Percentiles rank a stretch among this genome's conserved stretches.
Conservation (phyloP, 1,284 basidiomycete species). For the Rhodotorula sp. region DNA sequence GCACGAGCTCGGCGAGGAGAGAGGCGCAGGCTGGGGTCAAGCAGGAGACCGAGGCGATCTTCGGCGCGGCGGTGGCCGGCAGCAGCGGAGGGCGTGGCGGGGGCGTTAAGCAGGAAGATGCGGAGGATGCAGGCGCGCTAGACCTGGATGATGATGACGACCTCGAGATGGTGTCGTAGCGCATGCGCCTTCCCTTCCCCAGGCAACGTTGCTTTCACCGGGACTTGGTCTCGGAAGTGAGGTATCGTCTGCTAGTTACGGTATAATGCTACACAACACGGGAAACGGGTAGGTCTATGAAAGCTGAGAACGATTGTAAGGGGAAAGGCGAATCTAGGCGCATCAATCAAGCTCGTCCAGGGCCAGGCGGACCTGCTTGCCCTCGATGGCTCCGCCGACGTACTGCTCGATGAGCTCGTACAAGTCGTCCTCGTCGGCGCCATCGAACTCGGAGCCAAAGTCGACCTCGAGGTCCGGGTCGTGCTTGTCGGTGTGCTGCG, state of each 20-base stretch:
- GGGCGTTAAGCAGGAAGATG: constrained; percentile 9
- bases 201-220: not conserved
- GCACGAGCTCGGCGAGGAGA: not conserved
- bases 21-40: constrained; percentile 1
- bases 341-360: constrained; percentile 2
- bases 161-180: constrained; percentile 27
- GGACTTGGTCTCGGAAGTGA: not conserved
- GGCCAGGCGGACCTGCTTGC: not conserved
- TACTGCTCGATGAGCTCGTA: not conserved
- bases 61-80: not conserved
- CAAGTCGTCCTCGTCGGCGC: not conserved
- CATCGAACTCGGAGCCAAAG: not conserved
- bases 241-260: not conserved
- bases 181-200: too few species aligned
- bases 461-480: constrained; percentile 34
- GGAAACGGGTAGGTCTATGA: too few species aligned
- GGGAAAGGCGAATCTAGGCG: too few species aligned
- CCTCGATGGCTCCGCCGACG: too few species aligned
- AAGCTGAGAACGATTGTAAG: too few species aligned
- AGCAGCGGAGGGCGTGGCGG: not conserved
- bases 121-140: not conserved
- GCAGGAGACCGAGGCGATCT: not conserved
- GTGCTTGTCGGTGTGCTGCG: constrained; percentile 1
- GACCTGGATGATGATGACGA: constrained; percentile 16
- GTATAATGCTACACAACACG: not conserved